Percentiles rank a stretch among this genome's conserved stretches.
phyloP scores from a whole-genome alignment of 1,284 basidiomycete species.

The Trichosporon asahii region DNA sequence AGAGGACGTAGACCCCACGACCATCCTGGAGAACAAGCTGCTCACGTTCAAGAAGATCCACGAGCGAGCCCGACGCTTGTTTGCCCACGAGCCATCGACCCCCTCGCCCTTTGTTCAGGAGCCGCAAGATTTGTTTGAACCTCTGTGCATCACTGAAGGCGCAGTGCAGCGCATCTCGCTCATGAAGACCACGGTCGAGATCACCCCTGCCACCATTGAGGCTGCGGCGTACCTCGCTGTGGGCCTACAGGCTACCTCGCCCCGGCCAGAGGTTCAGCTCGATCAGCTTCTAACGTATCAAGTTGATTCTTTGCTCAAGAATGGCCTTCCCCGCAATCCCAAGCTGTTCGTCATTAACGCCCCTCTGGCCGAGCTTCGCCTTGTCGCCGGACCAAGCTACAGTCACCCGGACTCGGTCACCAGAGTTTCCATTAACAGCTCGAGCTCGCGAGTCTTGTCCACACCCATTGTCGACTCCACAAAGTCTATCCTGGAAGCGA shows the following conservation, averaged over 20 bases:
- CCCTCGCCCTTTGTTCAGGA: neutral
- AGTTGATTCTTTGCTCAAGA: slow-evolving; percentile 14
- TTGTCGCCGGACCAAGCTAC: slow-evolving; percentile 14
- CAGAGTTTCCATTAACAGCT: neutral
- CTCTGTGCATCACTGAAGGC: slow-evolving; percentile 18
- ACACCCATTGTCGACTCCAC: slow-evolving; percentile 8
- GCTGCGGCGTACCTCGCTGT: slow-evolving; percentile 10
- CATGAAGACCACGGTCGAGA: slow-evolving; percentile 15
- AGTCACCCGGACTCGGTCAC: slow-evolving; percentile 10
- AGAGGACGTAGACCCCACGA: slow-evolving; percentile 7
- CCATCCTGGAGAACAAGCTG: slow-evolving; percentile 17
- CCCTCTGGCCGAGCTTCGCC: slow-evolving; percentile 15
- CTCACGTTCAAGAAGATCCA: slow-evolving; percentile 18
- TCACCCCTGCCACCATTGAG: slow-evolving; percentile 16
- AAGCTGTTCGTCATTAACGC: slow-evolving; percentile 19
- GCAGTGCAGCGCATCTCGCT: slow-evolving; percentile 16
- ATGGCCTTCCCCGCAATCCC: neutral
- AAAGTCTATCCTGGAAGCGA: neutral
- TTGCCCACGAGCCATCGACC: neutral
- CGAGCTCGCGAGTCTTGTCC: slow-evolving; percentile 13
- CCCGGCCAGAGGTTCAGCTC: slow-evolving; percentile 12
- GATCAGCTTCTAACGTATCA: slow-evolving; percentile 19
- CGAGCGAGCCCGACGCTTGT: slow-evolving; percentile 13
- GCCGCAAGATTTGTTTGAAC: neutral
- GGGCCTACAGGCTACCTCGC: neutral